Percentiles rank a stretch among this genome's conserved stretches.
Conservation (phyloP, 129 eudicot species). For the Silybum marianum region DNA sequence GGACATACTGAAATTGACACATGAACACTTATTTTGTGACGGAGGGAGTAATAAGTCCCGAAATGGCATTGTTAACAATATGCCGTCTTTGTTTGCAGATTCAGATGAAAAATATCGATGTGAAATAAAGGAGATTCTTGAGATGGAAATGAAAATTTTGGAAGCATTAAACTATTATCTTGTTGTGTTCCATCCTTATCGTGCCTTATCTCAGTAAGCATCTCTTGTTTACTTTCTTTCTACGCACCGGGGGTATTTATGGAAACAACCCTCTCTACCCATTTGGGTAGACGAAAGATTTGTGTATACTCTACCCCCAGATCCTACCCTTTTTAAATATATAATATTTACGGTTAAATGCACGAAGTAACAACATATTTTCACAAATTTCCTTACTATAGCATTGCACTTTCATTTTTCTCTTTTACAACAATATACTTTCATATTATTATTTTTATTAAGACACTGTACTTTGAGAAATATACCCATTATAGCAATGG, state of each 20-base stretch:
- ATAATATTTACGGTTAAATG: background rate
- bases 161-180: slow-evolving; percentile 90
- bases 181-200: slow-evolving; percentile 93
- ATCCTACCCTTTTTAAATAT: background rate
- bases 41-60: background rate
- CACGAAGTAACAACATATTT: too few species aligned
- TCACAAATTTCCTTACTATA: too few species aligned
- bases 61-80: slow-evolving; percentile 8
- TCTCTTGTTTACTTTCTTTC: background rate
- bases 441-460: too few species aligned
- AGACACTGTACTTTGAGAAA: too few species aligned
- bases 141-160: slow-evolving; percentile 97
- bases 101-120: slow-evolving; percentile 77
- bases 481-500: too few species aligned
- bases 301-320: background rate
- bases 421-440: too few species aligned
- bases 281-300: background rate
- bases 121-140: slow-evolving; percentile 94
- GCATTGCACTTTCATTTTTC: too few species aligned
- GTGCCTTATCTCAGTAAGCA: slow-evolving; percentile 83
- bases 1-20: background rate
- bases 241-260: background rate
- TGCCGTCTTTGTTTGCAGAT: slow-evolving; percentile 48
- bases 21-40: background rate
- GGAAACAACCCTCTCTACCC: slow-evolving; percentile 21